These are phyloP conservation scores for Chaetomium tenue DNA, from an alignment of 495 filamentous ascomycete species.

Conservation along the genomic window DNA sequence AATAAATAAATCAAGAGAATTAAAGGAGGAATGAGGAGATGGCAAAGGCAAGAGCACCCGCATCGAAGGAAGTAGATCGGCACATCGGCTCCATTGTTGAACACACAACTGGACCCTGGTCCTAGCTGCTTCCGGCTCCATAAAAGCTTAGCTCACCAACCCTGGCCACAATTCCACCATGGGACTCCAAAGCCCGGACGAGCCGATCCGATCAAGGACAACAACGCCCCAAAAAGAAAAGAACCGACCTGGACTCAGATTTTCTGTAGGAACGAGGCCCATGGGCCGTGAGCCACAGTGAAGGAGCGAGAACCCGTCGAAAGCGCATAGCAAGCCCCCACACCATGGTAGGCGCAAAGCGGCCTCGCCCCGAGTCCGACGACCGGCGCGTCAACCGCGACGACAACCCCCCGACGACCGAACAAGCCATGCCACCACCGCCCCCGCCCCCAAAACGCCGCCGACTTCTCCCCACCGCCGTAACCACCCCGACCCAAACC, in stretches of 20 bases:
- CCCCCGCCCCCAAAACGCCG: neutral
- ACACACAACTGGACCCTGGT: neutral
- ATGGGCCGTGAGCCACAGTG: too few species aligned
- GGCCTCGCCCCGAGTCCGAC: neutral
- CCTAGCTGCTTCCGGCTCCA: neutral
- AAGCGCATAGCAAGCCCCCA: neutral
- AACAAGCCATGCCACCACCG: neutral
- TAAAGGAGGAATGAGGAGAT: too few species aligned
- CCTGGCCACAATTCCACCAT: neutral
- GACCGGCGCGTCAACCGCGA: neutral
- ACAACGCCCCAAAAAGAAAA: neutral
- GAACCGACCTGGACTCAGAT: neutral
- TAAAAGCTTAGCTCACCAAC: neutral
- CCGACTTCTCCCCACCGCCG: neutral
- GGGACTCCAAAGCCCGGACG: neutral
- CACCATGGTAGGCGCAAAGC: neutral
- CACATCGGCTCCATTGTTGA: neutral
- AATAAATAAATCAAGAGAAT: too few species aligned
- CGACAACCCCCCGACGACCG: neutral
- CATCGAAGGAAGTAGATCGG: neutral
- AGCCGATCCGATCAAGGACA: too few species aligned
- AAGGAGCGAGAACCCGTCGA: neutral
- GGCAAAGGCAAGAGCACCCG: too few species aligned
- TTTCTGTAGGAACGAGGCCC: neutral
- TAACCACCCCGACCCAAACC: too few species aligned